Percentiles rank a stretch among this genome's conserved stretches.
Evolutionary conservation across 2,329 filamentous ascomycete genomes (phyloP).

Genomic region (Ophiognomonia clavigignenti-juglandacearum): DNA sequence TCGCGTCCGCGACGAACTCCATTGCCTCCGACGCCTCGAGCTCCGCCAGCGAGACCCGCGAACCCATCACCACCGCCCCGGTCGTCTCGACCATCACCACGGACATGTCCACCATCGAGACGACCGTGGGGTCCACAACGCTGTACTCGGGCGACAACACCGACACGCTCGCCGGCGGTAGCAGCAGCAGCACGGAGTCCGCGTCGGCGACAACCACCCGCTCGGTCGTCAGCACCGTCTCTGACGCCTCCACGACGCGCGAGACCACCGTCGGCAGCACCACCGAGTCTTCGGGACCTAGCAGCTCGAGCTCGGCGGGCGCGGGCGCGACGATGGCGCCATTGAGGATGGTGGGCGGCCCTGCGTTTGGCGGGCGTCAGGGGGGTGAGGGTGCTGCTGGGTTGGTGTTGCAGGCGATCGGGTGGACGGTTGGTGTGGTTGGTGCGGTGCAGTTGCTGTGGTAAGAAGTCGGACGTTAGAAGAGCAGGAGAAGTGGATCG

Average conservation of each 20-base stretch:
- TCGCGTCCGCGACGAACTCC: not conserved
- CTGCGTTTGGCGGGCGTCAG: not conserved
- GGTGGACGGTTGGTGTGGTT: not conserved
- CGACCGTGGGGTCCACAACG: not conserved
- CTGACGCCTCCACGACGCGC: not conserved
- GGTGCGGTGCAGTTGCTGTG: not conserved
- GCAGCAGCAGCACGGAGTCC: no score
- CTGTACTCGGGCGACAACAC: not conserved
- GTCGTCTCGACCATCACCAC: not conserved
- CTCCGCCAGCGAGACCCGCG: not conserved
- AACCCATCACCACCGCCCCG: not conserved
- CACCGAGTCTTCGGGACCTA: not conserved
- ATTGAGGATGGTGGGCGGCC: not conserved
- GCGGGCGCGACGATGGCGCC: not conserved
- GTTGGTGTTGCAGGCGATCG: not conserved
- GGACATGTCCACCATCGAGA: not conserved
- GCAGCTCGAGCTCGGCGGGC: not conserved
- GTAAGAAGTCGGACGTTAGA: no score
- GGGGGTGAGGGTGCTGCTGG: not conserved
- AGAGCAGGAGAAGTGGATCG: no score
- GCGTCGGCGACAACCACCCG: not conserved
- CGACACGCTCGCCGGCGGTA: not conserved
- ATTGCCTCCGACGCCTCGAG: not conserved
- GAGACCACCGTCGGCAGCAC: not conserved
- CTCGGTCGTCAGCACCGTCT: slow-evolving; percentile 2